Base-by-base conservation (phyloP, 495 filamentous ascomycete genomes). In the Venustampulla echinocandica region DNA sequence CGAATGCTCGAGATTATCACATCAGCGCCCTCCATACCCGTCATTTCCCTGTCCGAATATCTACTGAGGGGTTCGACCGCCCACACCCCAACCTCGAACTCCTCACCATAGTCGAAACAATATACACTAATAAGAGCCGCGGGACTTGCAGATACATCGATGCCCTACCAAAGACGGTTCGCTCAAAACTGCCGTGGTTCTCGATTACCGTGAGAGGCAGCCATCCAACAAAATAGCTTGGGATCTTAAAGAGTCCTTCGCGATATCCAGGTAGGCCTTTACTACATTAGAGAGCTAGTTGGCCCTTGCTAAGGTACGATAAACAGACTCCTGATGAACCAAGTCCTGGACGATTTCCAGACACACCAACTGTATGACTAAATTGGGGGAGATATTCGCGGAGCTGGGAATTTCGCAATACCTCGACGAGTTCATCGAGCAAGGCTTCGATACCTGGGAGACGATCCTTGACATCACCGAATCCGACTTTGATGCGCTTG, bases 361-460 rank as follows among this genome's bases (percentile, higher is more conserved):
- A 52, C 33, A 34, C 33, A 50, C 34, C 45, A 44, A 30, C 63
- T 66, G 62, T 65, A 80, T 80, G 76, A 72, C 64, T 56, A 69
- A 75, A 52, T 66, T 88, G 55, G 71, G 63, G 49, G 61, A 63
- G 5, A 71, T 78, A 32, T 73, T 89, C 58, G 74, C 73, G 60
- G 81, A 82, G 69, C 66, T 88, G 62, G 84, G 82, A 53, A 75
- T 89, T 58, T 68, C 70, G 61, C 79, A 85, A 60, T 89, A 89
- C 61, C 71, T 84, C 45, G 70, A 81, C 44, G 60, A 61, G 49
- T 83, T 89, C 52, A 58, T 84, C 20, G 76, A 80, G 14, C 83
- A 87, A 59, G 84, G 84, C 15, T 89, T 89, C 56, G 84, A 89
- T 61, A 79, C 77, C 28, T 89, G 84, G 84, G 81, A 87, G 27